These are phyloP conservation scores for Cytospora leucostoma DNA, from an alignment of 2,329 filamentous ascomycete species.

Conservation along the genomic window DNA sequence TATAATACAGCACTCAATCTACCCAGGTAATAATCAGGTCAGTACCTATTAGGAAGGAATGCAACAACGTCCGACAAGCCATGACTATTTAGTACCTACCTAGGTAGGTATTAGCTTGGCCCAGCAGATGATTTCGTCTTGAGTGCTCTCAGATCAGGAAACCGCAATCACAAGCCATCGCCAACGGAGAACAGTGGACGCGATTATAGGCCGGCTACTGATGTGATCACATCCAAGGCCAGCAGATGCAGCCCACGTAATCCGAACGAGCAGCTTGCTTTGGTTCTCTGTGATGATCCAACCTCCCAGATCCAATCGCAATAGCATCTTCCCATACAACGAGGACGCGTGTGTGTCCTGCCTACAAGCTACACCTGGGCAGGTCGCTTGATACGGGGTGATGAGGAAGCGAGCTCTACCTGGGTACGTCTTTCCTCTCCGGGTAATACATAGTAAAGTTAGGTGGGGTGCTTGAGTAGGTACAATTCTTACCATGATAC, in stretches of 20 bases:
- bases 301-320: not conserved
- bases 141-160: not conserved
- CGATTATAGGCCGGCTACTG: slow-evolving; percentile 21
- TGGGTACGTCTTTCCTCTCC: no score
- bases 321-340: not conserved
- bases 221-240: slow-evolving; percentile 19
- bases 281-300: not conserved
- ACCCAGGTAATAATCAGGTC: no score
- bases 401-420: no score
- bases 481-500: no score
- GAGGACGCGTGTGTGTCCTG: slow-evolving; percentile 1
- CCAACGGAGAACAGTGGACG: slow-evolving; percentile 7
- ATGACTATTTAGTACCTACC: no score
- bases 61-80: not conserved
- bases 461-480: no score
- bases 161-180: not conserved
- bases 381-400: not conserved
- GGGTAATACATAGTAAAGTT: no score
- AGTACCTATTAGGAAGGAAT: no score
- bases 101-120: no score
- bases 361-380: not conserved
- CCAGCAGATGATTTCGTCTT: not conserved
- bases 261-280: not conserved
- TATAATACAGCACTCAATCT: no score
- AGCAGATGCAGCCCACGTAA: slow-evolving; percentile 24